Percentiles rank a stretch among this genome's conserved stretches.
These are phyloP conservation scores for Tulasnella sp. DNA, from an alignment of 768 basidiomycete species.

Conservation along the genomic window DNA sequence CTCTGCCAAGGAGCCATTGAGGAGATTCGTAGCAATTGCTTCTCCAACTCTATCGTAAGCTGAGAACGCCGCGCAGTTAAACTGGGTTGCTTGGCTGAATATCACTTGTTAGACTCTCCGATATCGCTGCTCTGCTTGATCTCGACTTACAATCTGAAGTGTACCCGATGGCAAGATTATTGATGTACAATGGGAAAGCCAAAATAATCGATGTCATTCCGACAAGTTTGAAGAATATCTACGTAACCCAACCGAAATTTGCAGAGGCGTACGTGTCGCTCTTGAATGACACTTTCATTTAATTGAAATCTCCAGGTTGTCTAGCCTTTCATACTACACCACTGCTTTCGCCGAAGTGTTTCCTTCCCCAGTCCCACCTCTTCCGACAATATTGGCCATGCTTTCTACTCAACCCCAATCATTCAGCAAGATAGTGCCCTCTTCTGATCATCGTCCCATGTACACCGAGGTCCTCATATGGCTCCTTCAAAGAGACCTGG, in stretches of 20 bases:
- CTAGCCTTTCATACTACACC: slow-evolving; percentile 43
- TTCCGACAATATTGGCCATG: slow-evolving; percentile 60
- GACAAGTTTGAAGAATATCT: slow-evolving; percentile 65
- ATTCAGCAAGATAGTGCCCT: slow-evolving; percentile 62
- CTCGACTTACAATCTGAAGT: slow-evolving; percentile 77
- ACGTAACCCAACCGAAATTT: slow-evolving; percentile 58
- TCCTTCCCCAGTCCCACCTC: slow-evolving; percentile 47
- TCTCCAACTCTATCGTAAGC: slow-evolving; percentile 69
- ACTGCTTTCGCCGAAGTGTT: slow-evolving; percentile 54
- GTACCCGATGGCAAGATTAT: slow-evolving; percentile 82
- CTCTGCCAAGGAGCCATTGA: slow-evolving; percentile 50
- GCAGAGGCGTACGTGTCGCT: slow-evolving; percentile 42
- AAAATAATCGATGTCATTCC: slow-evolving; percentile 84
- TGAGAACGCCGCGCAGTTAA: not conserved
- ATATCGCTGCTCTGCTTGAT: slow-evolving; percentile 69
- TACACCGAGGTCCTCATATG: slow-evolving; percentile 81
- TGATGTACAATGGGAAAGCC: slow-evolving; percentile 82
- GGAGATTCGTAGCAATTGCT: slow-evolving; percentile 64
- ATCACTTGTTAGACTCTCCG: slow-evolving; percentile 60
- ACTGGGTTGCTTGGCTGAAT: not conserved
- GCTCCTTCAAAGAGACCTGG: slow-evolving; percentile 80
- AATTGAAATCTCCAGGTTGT: slow-evolving; percentile 7
- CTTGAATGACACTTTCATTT: not conserved
- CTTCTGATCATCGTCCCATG: slow-evolving; percentile 49
- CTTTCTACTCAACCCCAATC: slow-evolving; percentile 56